Percentiles rank a stretch among this genome's conserved stretches.
These are phyloP conservation scores for Eucalyptus sideroxylon DNA, from an alignment of 345 rosid genomes.

Conservation along the genomic window DNA sequence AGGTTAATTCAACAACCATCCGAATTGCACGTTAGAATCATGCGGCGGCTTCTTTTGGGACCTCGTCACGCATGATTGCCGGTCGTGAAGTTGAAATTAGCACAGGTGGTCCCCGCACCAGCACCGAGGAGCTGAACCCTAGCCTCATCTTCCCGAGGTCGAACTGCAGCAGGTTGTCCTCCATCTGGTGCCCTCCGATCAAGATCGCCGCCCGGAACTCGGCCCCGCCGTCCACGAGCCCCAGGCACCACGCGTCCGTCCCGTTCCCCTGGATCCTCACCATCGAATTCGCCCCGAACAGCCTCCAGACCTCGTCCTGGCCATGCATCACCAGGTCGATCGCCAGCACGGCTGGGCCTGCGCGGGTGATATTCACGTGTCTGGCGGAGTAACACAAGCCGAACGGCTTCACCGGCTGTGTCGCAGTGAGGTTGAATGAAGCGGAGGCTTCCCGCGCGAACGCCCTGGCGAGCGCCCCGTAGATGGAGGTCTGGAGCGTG, in stretches of 20 bases:
- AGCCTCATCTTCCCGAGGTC: conserved; percentile 8
- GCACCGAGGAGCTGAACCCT: conserved; percentile 12
- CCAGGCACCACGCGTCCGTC: conserved; percentile 12
- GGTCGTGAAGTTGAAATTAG: background rate
- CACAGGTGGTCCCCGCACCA: background rate
- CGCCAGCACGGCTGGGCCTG: background rate
- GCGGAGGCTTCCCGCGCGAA: background rate
- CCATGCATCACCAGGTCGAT: conserved; percentile 8
- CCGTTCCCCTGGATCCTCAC: background rate
- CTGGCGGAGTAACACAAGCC: conserved; percentile 2
- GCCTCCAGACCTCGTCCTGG: background rate
- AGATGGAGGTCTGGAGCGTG: background rate
- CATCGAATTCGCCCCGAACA: conserved; percentile 11
- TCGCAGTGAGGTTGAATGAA: background rate
- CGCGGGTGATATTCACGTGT: background rate
- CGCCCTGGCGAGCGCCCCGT: background rate
- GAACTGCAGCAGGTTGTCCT: conserved; percentile 16
- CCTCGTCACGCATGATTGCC: background rate
- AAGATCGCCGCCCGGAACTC: conserved; percentile 2
- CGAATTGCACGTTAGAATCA: background rate
- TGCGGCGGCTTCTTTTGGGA: too few relatives aligned
- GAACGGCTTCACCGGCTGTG: conserved; percentile 4
- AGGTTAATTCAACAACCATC: background rate
- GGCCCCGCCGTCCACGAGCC: conserved; percentile 9
- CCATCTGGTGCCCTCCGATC: conserved; percentile 23